Evolutionary conservation across 495 filamentous ascomycete species (phyloP), one percentile per base, ranked within the genome.

Genomic region (Penicillium canescens): DNA sequence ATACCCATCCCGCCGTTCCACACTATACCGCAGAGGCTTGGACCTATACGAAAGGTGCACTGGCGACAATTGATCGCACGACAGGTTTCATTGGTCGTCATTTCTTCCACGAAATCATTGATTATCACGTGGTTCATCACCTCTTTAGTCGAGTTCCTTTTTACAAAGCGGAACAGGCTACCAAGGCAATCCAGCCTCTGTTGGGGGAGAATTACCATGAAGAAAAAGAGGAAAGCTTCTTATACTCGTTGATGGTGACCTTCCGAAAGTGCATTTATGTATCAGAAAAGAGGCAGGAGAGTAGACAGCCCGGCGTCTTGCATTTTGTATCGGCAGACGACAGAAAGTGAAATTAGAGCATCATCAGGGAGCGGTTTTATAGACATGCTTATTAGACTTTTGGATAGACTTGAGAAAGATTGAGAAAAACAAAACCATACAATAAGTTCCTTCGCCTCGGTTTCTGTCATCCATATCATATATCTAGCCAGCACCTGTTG

Each of bases 91-190:
- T 92, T 66, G 90, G 90, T 35, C 88, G 88, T 53, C 82, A 86
- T 56, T 78, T 95, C 58, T 80, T 95, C 72, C 90, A 95, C 76
- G 89, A 90, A 61, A 93, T 93, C 69, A 87, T 92, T 70, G 90
- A 95, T 72, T 91, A 88, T 36, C 90, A 94, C 75, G 90, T 95
- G 38, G 81, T 92, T 37, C 90, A 95, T 76, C 90, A 94, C 78
- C 89, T 90, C 65, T 82, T 93, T 58, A 83, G 80, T 68, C 84
- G 81, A 59, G 94, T 94, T 50, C 90, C 90, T 44, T 93, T 93
- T 72, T 93, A 95, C 76, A 81, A 92, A 57, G 90, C 90, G 58
- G 90, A 93, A 63, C 87, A 92, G 72, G 90, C 90, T 33, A 85
- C 85, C 50, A 84, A 90, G 60, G 88, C 89, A 56, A 90, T 95